Percentiles rank a stretch among this genome's conserved stretches.
Conservation (phyloP, 768 basidiomycete genomes). For the Boletus subparvulus region DNA sequence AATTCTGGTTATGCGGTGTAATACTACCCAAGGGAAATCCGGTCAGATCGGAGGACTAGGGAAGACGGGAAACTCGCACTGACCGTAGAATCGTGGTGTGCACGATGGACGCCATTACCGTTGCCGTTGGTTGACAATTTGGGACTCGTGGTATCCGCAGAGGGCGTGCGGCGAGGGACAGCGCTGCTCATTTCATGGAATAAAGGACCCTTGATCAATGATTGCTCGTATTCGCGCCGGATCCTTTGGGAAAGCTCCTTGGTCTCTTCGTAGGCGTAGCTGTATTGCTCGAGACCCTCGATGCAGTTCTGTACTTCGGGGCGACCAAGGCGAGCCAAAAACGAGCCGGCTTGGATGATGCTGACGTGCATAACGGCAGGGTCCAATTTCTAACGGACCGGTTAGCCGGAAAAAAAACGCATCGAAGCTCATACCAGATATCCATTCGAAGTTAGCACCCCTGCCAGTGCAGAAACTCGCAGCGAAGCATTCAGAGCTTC, state of each 20-base stretch:
- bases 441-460: slow-evolving; percentile 81
- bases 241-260: slow-evolving; percentile 76
- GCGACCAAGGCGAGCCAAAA: slow-evolving; percentile 80
- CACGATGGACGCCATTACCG: slow-evolving; percentile 16
- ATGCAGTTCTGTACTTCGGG: slow-evolving; percentile 84
- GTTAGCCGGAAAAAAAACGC: slow-evolving; percentile 8
- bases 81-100: slow-evolving; percentile 23
- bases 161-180: slow-evolving; percentile 27
- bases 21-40: slow-evolving; percentile 17
- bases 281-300: slow-evolving; percentile 84
- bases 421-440: slow-evolving; percentile 62
- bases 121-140: slow-evolving; percentile 18
- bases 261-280: slow-evolving; percentile 83
- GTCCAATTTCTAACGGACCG: slow-evolving; percentile 58
- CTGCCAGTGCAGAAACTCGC: slow-evolving; percentile 85
- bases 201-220: slow-evolving; percentile 36
- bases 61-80: neutral
- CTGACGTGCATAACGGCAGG: slow-evolving; percentile 89
- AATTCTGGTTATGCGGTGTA: slow-evolving; percentile 19
- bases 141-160: slow-evolving; percentile 12
- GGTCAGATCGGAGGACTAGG: slow-evolving; percentile 11
- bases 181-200: slow-evolving; percentile 43
- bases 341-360: slow-evolving; percentile 78
- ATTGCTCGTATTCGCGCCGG: slow-evolving; percentile 45
- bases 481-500: slow-evolving; percentile 85